Percentiles rank a stretch among this genome's conserved stretches.
Evolutionary conservation across 2,329 filamentous ascomycete genomes (phyloP).

Genomic region (Nemania bipapillata): DNA sequence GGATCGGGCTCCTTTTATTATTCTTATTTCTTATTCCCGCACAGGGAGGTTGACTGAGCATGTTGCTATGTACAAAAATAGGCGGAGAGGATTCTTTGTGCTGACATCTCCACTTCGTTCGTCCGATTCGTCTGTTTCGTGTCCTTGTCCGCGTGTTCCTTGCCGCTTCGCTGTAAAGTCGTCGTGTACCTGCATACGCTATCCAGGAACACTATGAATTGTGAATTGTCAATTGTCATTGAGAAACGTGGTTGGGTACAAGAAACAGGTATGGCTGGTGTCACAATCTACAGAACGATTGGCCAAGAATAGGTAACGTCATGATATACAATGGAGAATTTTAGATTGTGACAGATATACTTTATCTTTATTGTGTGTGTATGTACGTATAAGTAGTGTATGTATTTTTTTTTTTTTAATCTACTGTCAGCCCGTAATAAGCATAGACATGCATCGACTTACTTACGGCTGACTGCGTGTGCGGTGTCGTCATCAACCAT

Average conservation of each 20-base stretch:
- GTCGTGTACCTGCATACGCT: slow-evolving; percentile 34
- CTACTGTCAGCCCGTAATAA: slow-evolving; percentile 17
- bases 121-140: slow-evolving; percentile 30
- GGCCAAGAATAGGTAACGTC: slow-evolving; percentile 1
- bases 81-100: slow-evolving; percentile 21
- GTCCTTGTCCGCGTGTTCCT: slow-evolving; percentile 28
- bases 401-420: no score
- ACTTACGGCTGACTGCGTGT: slow-evolving; percentile 9
- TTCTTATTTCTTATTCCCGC: not conserved
- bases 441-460: slow-evolving; percentile 5
- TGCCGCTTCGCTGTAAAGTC: slow-evolving; percentile 21
- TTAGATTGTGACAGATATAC: slow-evolving; percentile 2
- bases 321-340: no score
- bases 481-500: slow-evolving; percentile 14
- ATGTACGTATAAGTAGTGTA: not conserved
- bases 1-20: slow-evolving; percentile 8
- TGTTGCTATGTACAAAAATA: slow-evolving; percentile 27
- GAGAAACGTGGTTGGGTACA: slow-evolving; percentile 14
- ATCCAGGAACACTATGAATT: slow-evolving; percentile 3
- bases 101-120: slow-evolving; percentile 33
- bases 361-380: not conserved
- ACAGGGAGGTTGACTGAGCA: not conserved
- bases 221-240: no score
- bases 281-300: slow-evolving; percentile 9
- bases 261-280: slow-evolving; percentile 4